Evolutionary conservation across 108 stramenopile species (phyloP).

Genomic region (Stephanodiscus minutulus): DNA sequence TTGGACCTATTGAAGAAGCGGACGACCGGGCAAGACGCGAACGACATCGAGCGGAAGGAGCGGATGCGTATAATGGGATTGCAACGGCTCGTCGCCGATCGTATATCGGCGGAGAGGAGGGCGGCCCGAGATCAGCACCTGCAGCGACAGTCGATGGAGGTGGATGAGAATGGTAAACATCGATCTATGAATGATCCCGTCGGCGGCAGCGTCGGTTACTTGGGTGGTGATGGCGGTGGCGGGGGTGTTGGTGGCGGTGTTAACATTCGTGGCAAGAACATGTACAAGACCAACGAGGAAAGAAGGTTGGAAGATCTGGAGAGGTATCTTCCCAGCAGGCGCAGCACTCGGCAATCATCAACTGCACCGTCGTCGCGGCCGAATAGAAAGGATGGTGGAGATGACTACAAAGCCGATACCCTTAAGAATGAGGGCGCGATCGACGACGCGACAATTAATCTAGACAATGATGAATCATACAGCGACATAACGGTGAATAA

Average conservation of each 20-base stretch:
- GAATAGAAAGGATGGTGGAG: neutral
- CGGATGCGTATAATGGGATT: constrained; percentile 4
- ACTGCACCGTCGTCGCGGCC: neutral
- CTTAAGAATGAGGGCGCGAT: neutral
- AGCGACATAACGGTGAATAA: neutral
- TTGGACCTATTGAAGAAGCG: constrained; percentile 9
- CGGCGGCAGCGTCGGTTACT: neutral
- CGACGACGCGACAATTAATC: neutral
- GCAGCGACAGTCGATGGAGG: neutral
- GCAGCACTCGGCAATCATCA: neutral
- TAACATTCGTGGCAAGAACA: neutral
- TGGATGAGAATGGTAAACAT: neutral
- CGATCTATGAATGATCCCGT: neutral
- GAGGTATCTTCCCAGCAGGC: neutral
- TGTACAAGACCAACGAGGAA: constrained; percentile 8
- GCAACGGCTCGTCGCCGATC: neutral
- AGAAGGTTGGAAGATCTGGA: constrained; percentile 6
- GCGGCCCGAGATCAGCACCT: neutral
- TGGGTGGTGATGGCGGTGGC: neutral
- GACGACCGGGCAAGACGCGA: neutral
- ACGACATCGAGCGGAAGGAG: constrained; percentile 9
- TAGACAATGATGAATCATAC: neutral
- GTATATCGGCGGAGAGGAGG: neutral
- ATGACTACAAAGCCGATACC: no score
- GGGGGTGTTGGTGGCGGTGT: neutral